These are phyloP conservation scores for Brassica juncea DNA, from an alignment of 345 rosid species.

Conservation along the genomic window DNA sequence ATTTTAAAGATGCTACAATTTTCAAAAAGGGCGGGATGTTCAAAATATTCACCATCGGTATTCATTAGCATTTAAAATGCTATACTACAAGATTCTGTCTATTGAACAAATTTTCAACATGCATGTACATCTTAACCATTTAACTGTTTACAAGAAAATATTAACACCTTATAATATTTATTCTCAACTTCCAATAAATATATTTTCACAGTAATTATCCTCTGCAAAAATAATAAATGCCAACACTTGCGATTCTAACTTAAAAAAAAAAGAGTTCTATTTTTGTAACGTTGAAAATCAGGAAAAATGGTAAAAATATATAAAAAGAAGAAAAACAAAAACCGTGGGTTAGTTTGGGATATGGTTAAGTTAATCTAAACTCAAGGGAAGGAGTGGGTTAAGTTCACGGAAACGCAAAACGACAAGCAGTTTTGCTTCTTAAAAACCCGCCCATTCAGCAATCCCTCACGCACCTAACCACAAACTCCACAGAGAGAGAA, in stretches of 20 bases:
- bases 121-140: background rate
- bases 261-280: background rate
- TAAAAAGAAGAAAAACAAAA: background rate
- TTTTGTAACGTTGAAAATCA: constrained; percentile 10
- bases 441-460: constrained; percentile 31
- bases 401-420: constrained; percentile 24
- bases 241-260: no score
- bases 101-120: background rate
- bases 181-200: background rate
- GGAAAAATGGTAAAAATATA: background rate
- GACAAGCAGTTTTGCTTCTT: constrained; percentile 25
- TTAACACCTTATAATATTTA: background rate
- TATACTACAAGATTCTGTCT: background rate
- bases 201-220: background rate
- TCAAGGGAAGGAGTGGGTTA: background rate
- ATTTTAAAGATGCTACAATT: background rate
- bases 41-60: background rate
- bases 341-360: background rate
- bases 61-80: background rate
- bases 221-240: background rate
- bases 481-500: constrained; percentile 8
- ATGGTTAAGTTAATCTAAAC: constrained; percentile 22
- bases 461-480: constrained; percentile 35
- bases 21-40: background rate
- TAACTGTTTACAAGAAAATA: background rate